Percentiles rank a stretch among this genome's conserved stretches.
phyloP scores from a whole-genome alignment of 2,329 filamentous ascomycete genomes.

The Berkeleyomyces basicola region DNA sequence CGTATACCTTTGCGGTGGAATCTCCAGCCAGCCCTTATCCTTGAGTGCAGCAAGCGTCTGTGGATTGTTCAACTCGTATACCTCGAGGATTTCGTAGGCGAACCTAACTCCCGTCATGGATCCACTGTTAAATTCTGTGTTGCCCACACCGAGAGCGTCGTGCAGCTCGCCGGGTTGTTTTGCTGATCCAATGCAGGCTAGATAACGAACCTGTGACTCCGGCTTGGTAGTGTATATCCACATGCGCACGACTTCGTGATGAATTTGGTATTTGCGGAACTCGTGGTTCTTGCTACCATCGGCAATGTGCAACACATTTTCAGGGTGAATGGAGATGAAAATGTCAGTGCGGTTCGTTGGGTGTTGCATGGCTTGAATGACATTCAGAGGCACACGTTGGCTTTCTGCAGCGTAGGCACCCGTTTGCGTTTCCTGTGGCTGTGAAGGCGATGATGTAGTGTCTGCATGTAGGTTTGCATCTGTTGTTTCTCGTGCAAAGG shows the following conservation, averaged over 20 bases:
- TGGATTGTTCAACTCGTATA: slow-evolving; percentile 48
- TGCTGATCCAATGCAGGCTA: slow-evolving; percentile 36
- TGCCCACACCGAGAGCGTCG: slow-evolving; percentile 30
- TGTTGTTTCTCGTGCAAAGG: slow-evolving; percentile 4
- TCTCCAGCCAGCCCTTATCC: slow-evolving; percentile 36
- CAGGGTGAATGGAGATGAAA: slow-evolving; percentile 32
- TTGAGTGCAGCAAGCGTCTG: slow-evolving; percentile 34
- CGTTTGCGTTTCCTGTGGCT: not conserved
- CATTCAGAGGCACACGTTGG: slow-evolving; percentile 34
- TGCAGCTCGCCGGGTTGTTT: slow-evolving; percentile 32
- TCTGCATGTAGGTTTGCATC: slow-evolving; percentile 8
- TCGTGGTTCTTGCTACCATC: slow-evolving; percentile 36
- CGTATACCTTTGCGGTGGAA: slow-evolving; percentile 32
- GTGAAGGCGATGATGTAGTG: not conserved
- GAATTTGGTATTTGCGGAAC: slow-evolving; percentile 38
- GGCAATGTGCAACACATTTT: slow-evolving; percentile 32
- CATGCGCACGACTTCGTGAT: slow-evolving; percentile 37
- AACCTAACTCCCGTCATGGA: slow-evolving; percentile 20
- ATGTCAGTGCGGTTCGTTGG: slow-evolving; percentile 36
- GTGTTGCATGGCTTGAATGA: slow-evolving; percentile 31
- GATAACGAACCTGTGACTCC: slow-evolving; percentile 35
- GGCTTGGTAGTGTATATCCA: slow-evolving; percentile 42
- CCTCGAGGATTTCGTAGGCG: slow-evolving; percentile 37
- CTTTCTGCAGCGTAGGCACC: slow-evolving; percentile 20
- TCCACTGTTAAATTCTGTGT: slow-evolving; percentile 33